Base-by-base conservation (phyloP, 1,284 basidiomycete species). In the Bondarzewia mesenterica region DNA sequence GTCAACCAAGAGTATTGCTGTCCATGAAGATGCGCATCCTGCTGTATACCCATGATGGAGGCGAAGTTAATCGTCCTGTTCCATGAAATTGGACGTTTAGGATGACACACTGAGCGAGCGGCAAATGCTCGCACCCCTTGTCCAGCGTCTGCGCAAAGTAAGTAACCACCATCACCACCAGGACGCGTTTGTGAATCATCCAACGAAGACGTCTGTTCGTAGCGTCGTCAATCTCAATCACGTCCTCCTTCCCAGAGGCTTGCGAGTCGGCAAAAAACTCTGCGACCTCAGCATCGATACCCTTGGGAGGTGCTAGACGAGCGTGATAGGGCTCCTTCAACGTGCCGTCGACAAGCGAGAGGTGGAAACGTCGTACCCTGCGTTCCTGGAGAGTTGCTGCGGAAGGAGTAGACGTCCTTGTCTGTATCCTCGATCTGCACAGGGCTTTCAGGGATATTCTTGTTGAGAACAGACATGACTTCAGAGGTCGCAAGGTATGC, bases 101-200 rank as follows among this genome's bases (percentile, higher is more conserved):
- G 18, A 39, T 35, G 10, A n/a, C n/a, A n/a, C n/a, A n/a, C n/a
- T n/a, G n/a, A n/a, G n/a, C n/a, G n/a, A n/a, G n/a, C n/a, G n/a
- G n/a, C n/a, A n/a, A n/a, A n/a, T n/a, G n/a, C n/a, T n/a, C 52
- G 15, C 38, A 71, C 69, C 71, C 71, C 60, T 77, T 77, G 59
- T 78, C 75, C 47, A 78, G 59, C 8, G 72, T 68, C 56, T 78
- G 75, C 6, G 67, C 68, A 51, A 61, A 76, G 58, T 78, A 77
- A n/a, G 75, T 77, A 20, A 73, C 61, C 27, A 78, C 70, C 75
- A 78, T 78, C 42, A 77, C 69, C 25, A 62, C 67, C 23, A 78
- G 59, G 10, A 79, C 72, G 21, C 75, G 70, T 53, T 72, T 75
- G 60, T 78, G 73, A 21, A 77, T 63, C 67, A 74, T 69, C 65